These are phyloP conservation scores for Candida qinlingensis DNA, from an alignment of 805 yeast species.

Conservation along the genomic window DNA sequence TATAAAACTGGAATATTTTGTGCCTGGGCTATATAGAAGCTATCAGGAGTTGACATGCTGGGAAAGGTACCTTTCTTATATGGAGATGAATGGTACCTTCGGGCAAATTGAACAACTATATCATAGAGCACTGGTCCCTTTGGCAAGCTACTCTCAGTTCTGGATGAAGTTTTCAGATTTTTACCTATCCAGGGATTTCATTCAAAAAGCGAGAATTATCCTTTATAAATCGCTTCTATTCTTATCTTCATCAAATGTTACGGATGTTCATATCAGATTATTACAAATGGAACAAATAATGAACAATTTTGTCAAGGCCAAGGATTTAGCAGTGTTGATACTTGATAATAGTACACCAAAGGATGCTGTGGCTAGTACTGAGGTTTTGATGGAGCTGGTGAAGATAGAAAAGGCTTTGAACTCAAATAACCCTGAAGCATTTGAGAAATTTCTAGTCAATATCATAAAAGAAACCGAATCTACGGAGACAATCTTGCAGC, in stretches of 20 bases:
- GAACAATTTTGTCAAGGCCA: conserved; percentile 33
- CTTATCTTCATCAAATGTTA: conserved; percentile 19
- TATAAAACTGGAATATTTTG: conserved; percentile 34
- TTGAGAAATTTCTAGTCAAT: not conserved
- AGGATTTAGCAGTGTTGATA: conserved; percentile 10
- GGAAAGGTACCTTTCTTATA: conserved; percentile 49
- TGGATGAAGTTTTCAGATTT: conserved; percentile 49
- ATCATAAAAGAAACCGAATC: conserved; percentile 4
- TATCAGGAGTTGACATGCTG: conserved; percentile 51
- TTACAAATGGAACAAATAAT: conserved; percentile 39
- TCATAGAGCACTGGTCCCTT: conserved; percentile 43
- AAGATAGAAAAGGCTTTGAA: conserved; percentile 4
- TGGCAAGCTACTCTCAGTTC: conserved; percentile 39
- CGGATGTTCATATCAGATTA: conserved; percentile 32
- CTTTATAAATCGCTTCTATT: conserved; percentile 31
- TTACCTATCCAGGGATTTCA: conserved; percentile 26
- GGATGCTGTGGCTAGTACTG: not conserved
- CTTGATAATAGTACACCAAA: not conserved
- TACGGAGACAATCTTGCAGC: not conserved
- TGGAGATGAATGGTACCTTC: conserved; percentile 32
- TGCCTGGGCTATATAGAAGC: conserved; percentile 27
- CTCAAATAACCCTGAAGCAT: not conserved
- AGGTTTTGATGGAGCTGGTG: conserved; percentile 1
- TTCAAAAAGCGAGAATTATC: conserved; percentile 34
- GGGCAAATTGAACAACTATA: conserved; percentile 29